These are phyloP conservation scores for Lathyrus oleraceus DNA, from an alignment of 306 rosid genomes.

Conservation along the genomic window DNA sequence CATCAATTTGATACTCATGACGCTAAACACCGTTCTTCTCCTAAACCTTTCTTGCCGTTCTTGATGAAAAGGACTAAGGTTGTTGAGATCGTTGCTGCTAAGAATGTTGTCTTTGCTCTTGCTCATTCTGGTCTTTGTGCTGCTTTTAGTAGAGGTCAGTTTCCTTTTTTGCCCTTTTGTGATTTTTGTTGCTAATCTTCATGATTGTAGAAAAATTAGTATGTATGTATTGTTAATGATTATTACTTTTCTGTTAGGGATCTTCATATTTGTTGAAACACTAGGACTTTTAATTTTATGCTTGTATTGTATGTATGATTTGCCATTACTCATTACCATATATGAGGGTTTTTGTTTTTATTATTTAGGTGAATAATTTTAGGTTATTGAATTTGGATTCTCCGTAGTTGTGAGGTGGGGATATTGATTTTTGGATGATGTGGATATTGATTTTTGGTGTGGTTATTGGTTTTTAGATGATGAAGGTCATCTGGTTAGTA, in stretches of 20 bases:
- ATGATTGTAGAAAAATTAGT: background rate
- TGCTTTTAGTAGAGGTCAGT: conserved; percentile 79
- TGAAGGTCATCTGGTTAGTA: background rate
- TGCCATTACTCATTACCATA: background rate
- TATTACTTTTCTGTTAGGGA: background rate
- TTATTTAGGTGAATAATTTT: background rate
- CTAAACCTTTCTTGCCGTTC: conserved; percentile 65
- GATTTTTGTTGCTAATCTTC: background rate
- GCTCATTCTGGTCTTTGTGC: conserved; percentile 93
- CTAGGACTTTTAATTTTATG: background rate
- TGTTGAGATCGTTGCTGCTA: conserved; percentile 87
- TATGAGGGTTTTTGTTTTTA: background rate
- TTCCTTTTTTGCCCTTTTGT: background rate
- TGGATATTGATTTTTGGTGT: background rate
- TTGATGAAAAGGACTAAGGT: conserved; percentile 76
- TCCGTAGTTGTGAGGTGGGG: background rate
- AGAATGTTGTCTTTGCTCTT: conserved; percentile 73
- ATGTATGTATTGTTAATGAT: background rate
- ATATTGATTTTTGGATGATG: background rate
- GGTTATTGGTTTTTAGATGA: background rate
- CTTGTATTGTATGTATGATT: conserved; percentile 9
- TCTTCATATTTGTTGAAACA: background rate
- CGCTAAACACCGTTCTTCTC: conserved; percentile 61
- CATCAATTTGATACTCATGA: conserved; percentile 85
- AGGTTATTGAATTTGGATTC: background rate